Evolutionary conservation across 2,329 filamentous ascomycete species (phyloP), one percentile per base, ranked within the genome.

Genomic region (Xylariaceae sp.): DNA sequence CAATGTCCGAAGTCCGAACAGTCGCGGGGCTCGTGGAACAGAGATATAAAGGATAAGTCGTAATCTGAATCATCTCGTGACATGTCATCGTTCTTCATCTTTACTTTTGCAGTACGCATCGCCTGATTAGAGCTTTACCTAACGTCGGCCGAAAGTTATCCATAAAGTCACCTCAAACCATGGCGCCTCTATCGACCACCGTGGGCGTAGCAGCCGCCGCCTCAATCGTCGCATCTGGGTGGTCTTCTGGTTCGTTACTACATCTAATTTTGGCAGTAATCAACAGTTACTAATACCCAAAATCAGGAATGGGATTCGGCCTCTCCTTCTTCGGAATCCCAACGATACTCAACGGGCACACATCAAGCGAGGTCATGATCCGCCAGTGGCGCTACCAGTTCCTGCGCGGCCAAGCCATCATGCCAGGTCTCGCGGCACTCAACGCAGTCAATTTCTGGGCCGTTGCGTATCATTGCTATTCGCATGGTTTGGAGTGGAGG

Each of bases 351-450:
- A 47, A 43, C 18, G 48, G 45, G 19, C 55, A 52, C 32, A 53
- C 54, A 12, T 44, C 59, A 7, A 45, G 52, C 18, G 54, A 54
- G 9, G 49, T 57, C 14, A 57, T 58, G 56, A 44, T 59, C 6
- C 52, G 59, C 14, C 58, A 62, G 43, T 62, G 58, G 58, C 47
- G 44, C 19, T 54, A 55, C 45, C 47, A 50, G 14, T 62, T 56
- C 46, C 18, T 47, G 18, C 50, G 54, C 5, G 60, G 58, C n/a
- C 48, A 43, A 27, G 42, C 47, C 17, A 44, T 60, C 17, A 43
- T 60, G 18, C 57, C 55, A 10, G 47, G 44, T 3, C 35, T 56
- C 7, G 54, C 44, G 19, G 36, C 46, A 12, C 14, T 57, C 12
- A 54, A 56, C 32, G 58, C 51, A 6, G 32, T 59, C 42, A 58